Percentiles rank a stretch among this genome's conserved stretches.
phyloP scores from a whole-genome alignment of 257 asterid genomes.

The Verbena officinalis region DNA sequence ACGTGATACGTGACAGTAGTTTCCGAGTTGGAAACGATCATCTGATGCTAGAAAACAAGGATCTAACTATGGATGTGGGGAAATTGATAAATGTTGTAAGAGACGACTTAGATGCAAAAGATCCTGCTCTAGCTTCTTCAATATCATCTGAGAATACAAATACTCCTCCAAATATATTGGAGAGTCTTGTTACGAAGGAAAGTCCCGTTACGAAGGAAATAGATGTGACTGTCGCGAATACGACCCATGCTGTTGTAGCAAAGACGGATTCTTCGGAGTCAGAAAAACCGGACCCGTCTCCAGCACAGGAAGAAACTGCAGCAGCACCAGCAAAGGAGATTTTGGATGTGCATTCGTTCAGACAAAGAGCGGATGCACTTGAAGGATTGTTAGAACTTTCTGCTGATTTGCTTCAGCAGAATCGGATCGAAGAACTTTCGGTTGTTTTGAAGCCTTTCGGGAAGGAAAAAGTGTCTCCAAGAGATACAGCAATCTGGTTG shows the following conservation, averaged over 20 bases:
- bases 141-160: slow-evolving; percentile 34
- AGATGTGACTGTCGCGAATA: slow-evolving; percentile 36
- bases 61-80: slow-evolving; percentile 42
- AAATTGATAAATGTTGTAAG: slow-evolving; percentile 52
- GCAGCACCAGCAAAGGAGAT: slow-evolving; percentile 57
- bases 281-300: slow-evolving; percentile 30
- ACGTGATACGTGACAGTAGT: slow-evolving; percentile 68
- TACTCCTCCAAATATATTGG: slow-evolving; percentile 41
- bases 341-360: slow-evolving; percentile 72
- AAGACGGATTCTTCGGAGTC: slow-evolving; percentile 42
- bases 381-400: slow-evolving; percentile 93
- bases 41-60: slow-evolving; percentile 44
- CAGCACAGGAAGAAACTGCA: slow-evolving; percentile 43
- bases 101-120: slow-evolving; percentile 52
- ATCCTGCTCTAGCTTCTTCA: slow-evolving; percentile 36
- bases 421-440: slow-evolving; percentile 80
- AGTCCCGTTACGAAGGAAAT: slow-evolving; percentile 53
- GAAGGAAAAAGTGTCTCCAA: slow-evolving; percentile 90
- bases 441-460: slow-evolving; percentile 96
- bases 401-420: slow-evolving; percentile 93
- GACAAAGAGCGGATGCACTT: slow-evolving; percentile 97
- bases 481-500: slow-evolving; percentile 98
- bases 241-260: slow-evolving; percentile 25
- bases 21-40: slow-evolving; percentile 60
- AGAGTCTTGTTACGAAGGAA: slow-evolving; percentile 48